Percentiles rank a stretch among this genome's conserved stretches.
Conservation (phyloP, 257 asterid genomes). For the Solanum pennellii region DNA sequence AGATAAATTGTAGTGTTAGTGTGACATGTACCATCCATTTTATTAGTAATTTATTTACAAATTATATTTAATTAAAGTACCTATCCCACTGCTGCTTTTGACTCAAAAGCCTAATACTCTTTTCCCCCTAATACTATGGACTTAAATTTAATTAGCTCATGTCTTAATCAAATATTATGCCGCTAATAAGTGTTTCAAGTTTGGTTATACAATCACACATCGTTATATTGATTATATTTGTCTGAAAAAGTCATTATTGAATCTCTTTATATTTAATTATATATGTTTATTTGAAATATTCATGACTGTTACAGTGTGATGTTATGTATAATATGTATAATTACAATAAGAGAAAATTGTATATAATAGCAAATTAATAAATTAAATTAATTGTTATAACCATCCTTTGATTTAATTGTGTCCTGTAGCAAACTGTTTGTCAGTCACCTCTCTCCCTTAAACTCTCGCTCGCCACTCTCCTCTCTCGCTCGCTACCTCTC, state of each 20-base stretch:
- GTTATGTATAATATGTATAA: not conserved
- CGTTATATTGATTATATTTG: not conserved
- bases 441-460: too few relatives aligned
- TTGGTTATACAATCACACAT: not conserved
- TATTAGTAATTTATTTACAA: not conserved
- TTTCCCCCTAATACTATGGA: not conserved
- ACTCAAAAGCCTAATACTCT: not conserved
- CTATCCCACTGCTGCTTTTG: not conserved
- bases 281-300: too few relatives aligned
- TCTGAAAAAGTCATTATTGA: too few relatives aligned
- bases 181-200: not conserved
- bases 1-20: not conserved
- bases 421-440: too few relatives aligned
- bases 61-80: not conserved
- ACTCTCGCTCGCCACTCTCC: too few relatives aligned
- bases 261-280: not conserved
- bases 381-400: too few relatives aligned
- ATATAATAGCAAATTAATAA: too few relatives aligned
- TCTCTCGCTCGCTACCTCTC: too few relatives aligned
- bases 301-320: too few relatives aligned
- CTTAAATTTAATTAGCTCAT: not conserved
- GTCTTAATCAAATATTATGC: not conserved
- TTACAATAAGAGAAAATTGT: too few relatives aligned
- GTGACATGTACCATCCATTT: not conserved
- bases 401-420: too few relatives aligned